Evolutionary conservation across 225 moss, liverwort and hornwort species (phyloP).

Genomic region (Pseudisothecium myosuroides): DNA sequence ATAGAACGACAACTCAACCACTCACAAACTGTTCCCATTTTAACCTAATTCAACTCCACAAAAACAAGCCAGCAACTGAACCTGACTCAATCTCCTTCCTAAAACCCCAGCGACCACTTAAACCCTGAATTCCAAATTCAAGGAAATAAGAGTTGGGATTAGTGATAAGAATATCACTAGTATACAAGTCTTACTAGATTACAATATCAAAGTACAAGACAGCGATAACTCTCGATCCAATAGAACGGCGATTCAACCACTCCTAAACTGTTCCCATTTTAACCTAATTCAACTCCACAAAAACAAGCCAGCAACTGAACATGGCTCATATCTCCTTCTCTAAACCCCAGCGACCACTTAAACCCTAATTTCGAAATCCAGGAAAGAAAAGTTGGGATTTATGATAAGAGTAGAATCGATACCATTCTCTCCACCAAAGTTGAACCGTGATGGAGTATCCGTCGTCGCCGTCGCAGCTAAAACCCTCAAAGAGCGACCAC

Average conservation of each 20-base stretch:
- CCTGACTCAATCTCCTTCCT: neutral
- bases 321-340: neutral
- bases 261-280: neutral
- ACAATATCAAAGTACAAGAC: neutral
- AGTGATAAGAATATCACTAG: neutral
- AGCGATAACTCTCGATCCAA: neutral
- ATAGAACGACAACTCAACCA: neutral
- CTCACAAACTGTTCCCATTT: neutral
- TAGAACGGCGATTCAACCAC: neutral
- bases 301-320: neutral
- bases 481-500: neutral
- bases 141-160: neutral
- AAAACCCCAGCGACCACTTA: neutral
- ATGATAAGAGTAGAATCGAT: neutral
- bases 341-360: neutral
- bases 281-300: neutral
- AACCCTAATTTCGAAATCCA: neutral
- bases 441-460: neutral
- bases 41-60: neutral
- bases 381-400: neutral
- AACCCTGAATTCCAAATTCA: neutral
- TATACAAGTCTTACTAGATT: neutral
- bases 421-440: neutral
- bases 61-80: neutral
- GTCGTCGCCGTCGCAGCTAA: neutral